Evolutionary conservation across 371 early-diverging fungal species (phyloP).

Genomic region (Apophysomyces elegans): DNA sequence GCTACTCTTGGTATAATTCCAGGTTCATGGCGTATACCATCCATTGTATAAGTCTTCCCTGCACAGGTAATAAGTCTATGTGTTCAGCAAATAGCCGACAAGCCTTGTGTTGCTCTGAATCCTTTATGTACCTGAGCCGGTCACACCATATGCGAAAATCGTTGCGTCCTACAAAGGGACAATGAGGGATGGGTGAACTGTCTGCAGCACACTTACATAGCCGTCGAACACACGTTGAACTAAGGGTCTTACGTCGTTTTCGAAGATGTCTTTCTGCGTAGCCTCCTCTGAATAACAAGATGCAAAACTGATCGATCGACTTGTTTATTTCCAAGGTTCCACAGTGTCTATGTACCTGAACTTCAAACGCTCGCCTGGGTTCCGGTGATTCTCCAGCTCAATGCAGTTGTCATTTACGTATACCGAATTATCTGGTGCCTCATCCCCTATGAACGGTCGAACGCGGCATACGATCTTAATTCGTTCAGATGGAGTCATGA

Average conservation of each 20-base stretch:
- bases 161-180: constrained; percentile 50
- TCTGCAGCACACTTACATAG: constrained; percentile 25
- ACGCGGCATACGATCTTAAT: constrained; percentile 61
- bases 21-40: constrained; percentile 49
- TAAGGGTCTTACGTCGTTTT: constrained; percentile 53
- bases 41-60: constrained; percentile 80
- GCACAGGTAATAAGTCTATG: neutral
- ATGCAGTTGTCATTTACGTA: constrained; percentile 30
- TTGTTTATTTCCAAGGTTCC: neutral
- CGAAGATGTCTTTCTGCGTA: constrained; percentile 52
- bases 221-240: constrained; percentile 59
- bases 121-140: constrained; percentile 52
- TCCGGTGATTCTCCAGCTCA: constrained; percentile 27
- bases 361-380: neutral
- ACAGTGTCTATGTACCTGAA: neutral
- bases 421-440: constrained; percentile 46
- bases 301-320: constrained; percentile 39
- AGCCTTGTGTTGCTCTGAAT: too few relatives aligned
- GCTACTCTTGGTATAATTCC: constrained; percentile 66
- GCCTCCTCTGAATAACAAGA: constrained; percentile 50
- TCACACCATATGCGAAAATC: constrained; percentile 77
- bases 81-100: neutral
- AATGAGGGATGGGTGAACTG: neutral
- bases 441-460: constrained; percentile 52
- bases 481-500: constrained; percentile 15